Conservation (phyloP, 2,329 filamentous ascomycete species). For the Plenodomus lindquistii region DNA sequence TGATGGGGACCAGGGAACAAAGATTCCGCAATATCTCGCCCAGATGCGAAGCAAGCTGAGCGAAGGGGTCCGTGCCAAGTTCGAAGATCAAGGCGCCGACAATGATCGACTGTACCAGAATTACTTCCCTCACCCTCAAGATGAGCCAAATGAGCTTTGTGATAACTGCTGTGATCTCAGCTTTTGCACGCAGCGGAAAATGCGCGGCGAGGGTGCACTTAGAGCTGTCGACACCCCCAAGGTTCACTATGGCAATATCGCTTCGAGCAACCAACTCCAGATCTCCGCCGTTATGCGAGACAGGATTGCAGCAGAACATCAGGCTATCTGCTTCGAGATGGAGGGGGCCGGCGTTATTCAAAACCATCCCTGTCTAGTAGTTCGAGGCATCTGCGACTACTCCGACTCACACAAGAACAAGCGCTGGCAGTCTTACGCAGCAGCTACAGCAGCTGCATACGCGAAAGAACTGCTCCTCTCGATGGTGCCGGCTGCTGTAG, state of each 20-base stretch:
- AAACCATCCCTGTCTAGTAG: constrained; percentile 17
- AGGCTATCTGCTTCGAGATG: constrained; percentile 27
- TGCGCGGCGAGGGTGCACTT: constrained; percentile 6
- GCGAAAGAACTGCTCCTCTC: background rate
- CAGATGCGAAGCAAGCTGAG: too few relatives aligned
- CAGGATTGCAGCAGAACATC: constrained; percentile 11
- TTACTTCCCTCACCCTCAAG: too few relatives aligned
- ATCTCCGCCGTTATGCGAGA: constrained; percentile 12
- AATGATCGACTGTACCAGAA: too few relatives aligned
- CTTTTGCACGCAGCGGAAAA: constrained; percentile 1
- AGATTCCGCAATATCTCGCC: too few relatives aligned
- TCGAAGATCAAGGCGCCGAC: too few relatives aligned
- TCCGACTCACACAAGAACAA: constrained; percentile 16
- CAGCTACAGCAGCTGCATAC: background rate
- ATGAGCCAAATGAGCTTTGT: too few relatives aligned
- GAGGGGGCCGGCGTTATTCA: constrained; percentile 18
- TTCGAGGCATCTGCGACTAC: constrained; percentile 26
- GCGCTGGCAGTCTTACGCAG: background rate
- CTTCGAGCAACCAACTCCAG: constrained; percentile 20
- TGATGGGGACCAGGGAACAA: too few relatives aligned
- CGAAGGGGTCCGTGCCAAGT: too few relatives aligned
- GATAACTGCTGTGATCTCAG: constrained; percentile 8
- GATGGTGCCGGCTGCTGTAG: too few relatives aligned
- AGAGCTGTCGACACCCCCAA: constrained; percentile 6
- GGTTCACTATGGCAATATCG: constrained; percentile 22